phyloP scores from a whole-genome alignment of 306 rosid species.

The Cajanus cajan region DNA sequence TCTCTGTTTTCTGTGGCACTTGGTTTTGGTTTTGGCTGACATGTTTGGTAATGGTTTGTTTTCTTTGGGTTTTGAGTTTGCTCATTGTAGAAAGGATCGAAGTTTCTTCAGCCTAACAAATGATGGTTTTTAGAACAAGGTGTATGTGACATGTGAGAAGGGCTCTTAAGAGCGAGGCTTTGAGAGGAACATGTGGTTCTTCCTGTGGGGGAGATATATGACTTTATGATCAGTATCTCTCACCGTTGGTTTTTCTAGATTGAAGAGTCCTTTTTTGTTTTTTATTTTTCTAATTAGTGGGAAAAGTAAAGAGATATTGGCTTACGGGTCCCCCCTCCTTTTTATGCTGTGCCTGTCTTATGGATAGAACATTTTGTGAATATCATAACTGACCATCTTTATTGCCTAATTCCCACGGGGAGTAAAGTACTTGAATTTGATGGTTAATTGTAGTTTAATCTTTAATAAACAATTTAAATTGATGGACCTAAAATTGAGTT shows the following conservation, averaged over 20 bases:
- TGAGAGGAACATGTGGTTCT: constrained; percentile 21
- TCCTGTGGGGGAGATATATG: constrained; percentile 23
- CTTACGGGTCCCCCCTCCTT: constrained; percentile 44
- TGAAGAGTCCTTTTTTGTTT: background rate
- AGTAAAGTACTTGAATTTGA: constrained; percentile 26
- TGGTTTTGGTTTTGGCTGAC: constrained; percentile 48
- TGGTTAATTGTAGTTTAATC: background rate
- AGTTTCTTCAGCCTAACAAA: constrained; percentile 27
- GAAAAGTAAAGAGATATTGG: constrained; percentile 36
- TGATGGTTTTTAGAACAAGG: background rate
- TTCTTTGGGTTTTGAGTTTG: constrained; percentile 52
- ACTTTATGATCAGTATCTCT: constrained; percentile 31
- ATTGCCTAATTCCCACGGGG: constrained; percentile 25
- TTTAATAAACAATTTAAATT: background rate
- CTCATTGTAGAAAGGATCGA: constrained; percentile 54
- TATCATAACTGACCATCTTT: constrained; percentile 30
- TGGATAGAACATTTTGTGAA: constrained; percentile 24
- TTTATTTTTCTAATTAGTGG: background rate
- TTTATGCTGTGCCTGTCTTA: constrained; percentile 33
- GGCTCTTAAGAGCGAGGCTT: constrained; percentile 14
- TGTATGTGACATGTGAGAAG: constrained; percentile 16
- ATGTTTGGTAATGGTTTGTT: constrained; percentile 42
- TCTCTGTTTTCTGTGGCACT: constrained; percentile 57
- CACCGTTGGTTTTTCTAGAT: constrained; percentile 33
- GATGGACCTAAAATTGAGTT: background rate